A percentile compares a stretch with the other conserved stretches of the same genome.
Evolutionary conservation across 768 basidiomycete genomes (phyloP).

Genomic region (Psilocybe tampanensis): DNA sequence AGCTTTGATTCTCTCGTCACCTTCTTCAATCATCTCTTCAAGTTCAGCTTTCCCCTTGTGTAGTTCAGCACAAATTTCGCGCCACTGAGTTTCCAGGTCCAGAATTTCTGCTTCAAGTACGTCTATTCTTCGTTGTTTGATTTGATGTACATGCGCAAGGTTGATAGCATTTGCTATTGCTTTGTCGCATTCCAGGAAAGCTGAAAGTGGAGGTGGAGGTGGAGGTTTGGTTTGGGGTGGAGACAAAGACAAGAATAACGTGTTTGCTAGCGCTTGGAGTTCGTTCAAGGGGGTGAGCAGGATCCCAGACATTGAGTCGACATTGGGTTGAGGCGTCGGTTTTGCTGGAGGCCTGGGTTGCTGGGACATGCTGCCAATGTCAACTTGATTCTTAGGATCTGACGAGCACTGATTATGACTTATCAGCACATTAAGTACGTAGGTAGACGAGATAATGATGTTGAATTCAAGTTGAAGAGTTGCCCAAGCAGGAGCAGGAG

Average conservation of each 20-base stretch:
- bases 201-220: constrained; percentile 56
- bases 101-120: constrained; percentile 71
- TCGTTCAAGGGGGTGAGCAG: constrained; percentile 65
- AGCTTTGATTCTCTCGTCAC: constrained; percentile 69
- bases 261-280: constrained; percentile 64
- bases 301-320: constrained; percentile 59
- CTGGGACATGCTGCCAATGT: constrained; percentile 17
- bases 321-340: constrained; percentile 18
- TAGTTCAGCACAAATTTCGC: constrained; percentile 65
- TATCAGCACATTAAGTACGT: no score
- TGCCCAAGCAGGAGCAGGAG: no score
- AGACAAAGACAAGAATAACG: constrained; percentile 74
- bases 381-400: no score
- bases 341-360: constrained; percentile 10
- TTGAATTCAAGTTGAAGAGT: no score
- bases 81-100: constrained; percentile 67
- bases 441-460: no score
- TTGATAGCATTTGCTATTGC: constrained; percentile 67
- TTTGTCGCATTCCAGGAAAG: constrained; percentile 66
- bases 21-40: constrained; percentile 71
- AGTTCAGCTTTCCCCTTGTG: constrained; percentile 69
- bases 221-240: constrained; percentile 65
- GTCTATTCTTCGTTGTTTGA: constrained; percentile 76
- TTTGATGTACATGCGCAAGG: constrained; percentile 70
- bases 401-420: no score